Percentiles rank a stretch among this genome's conserved stretches.
Conservation (phyloP, 2,329 filamentous ascomycete species). For the Elsinoe batatas region DNA sequence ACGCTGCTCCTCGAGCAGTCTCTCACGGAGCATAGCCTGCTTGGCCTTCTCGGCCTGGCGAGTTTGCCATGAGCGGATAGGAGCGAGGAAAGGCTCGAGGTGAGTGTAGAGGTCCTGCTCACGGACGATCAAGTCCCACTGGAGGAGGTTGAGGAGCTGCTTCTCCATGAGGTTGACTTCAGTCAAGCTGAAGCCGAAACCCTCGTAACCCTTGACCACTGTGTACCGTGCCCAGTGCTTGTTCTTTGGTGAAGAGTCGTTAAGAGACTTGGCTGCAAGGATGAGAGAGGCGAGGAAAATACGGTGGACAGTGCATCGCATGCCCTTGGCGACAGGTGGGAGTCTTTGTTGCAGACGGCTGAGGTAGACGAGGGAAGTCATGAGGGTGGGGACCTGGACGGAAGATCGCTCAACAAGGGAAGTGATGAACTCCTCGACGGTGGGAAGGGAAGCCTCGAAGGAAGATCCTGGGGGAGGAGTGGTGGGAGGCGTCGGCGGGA, state of each 20-base stretch:
- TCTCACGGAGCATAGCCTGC: conserved; percentile 35
- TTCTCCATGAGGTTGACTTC: conserved; percentile 99
- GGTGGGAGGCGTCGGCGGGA: conserved; percentile 50
- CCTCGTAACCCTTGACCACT: conserved; percentile 58
- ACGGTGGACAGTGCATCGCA: conserved; percentile 91
- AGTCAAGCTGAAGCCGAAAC: conserved; percentile 84
- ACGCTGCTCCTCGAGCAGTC: conserved; percentile 27
- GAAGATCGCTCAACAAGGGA: conserved; percentile 87
- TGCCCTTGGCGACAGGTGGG: conserved; percentile 88
- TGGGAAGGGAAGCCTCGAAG: conserved; percentile 52
- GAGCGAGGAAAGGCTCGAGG: conserved; percentile 78
- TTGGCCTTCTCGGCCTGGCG: conserved; percentile 45
- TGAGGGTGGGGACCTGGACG: conserved; percentile 92
- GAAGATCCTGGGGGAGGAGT: conserved; percentile 45
- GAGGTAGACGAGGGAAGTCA: conserved; percentile 94
- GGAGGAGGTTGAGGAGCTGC: conserved; percentile 86
- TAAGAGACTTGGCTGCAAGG: conserved; percentile 88
- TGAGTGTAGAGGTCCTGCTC: conserved; percentile 79
- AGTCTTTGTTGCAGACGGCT: conserved; percentile 72
- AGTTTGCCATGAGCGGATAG: conserved; percentile 57
- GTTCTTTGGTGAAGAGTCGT: conserved; percentile 98
- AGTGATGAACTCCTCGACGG: conserved; percentile 81
- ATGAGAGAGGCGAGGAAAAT: conserved; percentile 90
- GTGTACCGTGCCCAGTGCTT: conserved; percentile 99
- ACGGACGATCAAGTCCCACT: conserved; percentile 85